A percentile compares a stretch with the other conserved stretches of the same genome.
These are phyloP conservation scores for Earliella scabrosa DNA, from an alignment of 1,284 basidiomycete species.

Conservation along the genomic window DNA sequence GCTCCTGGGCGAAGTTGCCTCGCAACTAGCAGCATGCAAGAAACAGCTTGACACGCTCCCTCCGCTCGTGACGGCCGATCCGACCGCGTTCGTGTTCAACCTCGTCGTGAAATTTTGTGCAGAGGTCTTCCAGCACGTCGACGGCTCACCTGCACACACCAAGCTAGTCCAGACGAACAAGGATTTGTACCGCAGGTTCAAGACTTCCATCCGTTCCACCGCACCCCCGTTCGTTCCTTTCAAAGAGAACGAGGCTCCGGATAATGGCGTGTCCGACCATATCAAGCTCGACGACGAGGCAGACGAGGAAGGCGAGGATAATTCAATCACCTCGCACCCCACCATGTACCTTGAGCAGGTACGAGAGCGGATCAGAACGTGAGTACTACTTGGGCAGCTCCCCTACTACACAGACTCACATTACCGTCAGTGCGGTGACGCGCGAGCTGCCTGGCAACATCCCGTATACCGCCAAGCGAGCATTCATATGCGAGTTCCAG, in stretches of 20 bases:
- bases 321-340: neutral
- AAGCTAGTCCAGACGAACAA: slow-evolving; percentile 42
- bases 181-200: slow-evolving; percentile 38
- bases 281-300: slow-evolving; percentile 7
- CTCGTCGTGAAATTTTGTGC: slow-evolving; percentile 50
- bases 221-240: slow-evolving; percentile 41
- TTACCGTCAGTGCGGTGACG: slow-evolving; percentile 38
- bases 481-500: slow-evolving; percentile 46
- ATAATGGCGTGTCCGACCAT: neutral
- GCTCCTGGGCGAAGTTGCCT: slow-evolving; percentile 48
- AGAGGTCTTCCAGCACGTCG: slow-evolving; percentile 40
- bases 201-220: slow-evolving; percentile 40
- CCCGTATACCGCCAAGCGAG: slow-evolving; percentile 52
- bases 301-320: neutral
- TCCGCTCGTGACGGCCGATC: slow-evolving; percentile 41
- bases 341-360: neutral
- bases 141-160: slow-evolving; percentile 39
- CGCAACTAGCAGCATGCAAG: slow-evolving; percentile 39
- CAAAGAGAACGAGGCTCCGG: neutral
- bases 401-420: neutral
- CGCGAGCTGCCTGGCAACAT: slow-evolving; percentile 58
- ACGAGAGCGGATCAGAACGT: slow-evolving; percentile 17
- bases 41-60: slow-evolving; percentile 41
- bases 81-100: slow-evolving; percentile 48
- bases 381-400: neutral